Conservation (phyloP, 2,329 filamentous ascomycete genomes). For the Parastagonospora avenae region DNA sequence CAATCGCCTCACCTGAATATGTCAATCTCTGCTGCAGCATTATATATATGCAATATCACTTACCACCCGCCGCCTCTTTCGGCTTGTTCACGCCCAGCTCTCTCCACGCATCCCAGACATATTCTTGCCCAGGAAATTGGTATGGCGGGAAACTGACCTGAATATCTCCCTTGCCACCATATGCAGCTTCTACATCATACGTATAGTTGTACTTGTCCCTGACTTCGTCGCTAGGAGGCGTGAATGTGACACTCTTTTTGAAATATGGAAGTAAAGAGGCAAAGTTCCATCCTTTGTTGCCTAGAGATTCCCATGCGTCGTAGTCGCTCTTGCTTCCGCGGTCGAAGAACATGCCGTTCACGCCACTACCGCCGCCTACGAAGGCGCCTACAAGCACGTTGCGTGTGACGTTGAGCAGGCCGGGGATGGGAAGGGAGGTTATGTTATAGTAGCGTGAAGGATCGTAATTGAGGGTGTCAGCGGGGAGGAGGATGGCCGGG, state of each 20-base stretch:
- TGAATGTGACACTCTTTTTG: conserved; percentile 20
- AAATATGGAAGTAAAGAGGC: conserved; percentile 23
- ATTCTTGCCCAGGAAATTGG: conserved; percentile 10
- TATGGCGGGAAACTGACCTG: conserved; percentile 17
- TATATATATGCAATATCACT: too few relatives aligned
- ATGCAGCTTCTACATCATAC: conserved; percentile 6
- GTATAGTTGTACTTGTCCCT: conserved; percentile 11
- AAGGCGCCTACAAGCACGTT: conserved; percentile 20
- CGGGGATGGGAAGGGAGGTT: conserved; percentile 8
- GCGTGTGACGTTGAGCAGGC: conserved; percentile 12
- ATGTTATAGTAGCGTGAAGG: conserved; percentile 14
- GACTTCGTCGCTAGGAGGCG: conserved; percentile 42
- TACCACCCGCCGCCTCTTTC: conserved; percentile 12
- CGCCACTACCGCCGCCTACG: conserved; percentile 37
- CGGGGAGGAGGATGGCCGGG: conserved; percentile 8
- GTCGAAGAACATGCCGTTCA: conserved; percentile 43
- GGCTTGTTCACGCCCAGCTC: conserved; percentile 11
- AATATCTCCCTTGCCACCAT: conserved; percentile 11
- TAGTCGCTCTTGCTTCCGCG: conserved; percentile 37
- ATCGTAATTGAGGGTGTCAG: conserved; percentile 4
- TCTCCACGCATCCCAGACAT: conserved; percentile 11
- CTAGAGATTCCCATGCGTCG: conserved; percentile 61
- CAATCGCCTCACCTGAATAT: conserved; percentile 1
- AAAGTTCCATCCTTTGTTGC: conserved; percentile 54
- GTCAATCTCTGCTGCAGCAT: too few relatives aligned